Evolutionary conservation across 2,329 filamentous ascomycete genomes (phyloP).

Genomic region (Myriosclerotinia duriaeana): DNA sequence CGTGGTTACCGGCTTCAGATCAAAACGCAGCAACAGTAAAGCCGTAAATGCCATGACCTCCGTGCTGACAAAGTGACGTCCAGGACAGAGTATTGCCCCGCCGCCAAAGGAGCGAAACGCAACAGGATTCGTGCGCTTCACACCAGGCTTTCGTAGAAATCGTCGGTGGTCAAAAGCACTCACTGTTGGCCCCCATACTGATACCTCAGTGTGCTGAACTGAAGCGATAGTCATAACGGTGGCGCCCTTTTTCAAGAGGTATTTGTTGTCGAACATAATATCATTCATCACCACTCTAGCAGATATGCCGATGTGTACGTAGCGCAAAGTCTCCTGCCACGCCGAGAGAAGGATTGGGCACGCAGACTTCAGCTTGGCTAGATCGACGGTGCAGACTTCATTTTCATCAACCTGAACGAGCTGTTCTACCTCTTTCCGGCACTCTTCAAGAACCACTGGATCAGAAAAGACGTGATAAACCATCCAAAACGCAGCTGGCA

Average conservation of each 20-base stretch:
- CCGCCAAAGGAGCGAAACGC: slow-evolving; percentile 42
- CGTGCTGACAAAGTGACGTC: slow-evolving; percentile 38
- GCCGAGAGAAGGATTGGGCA: slow-evolving; percentile 43
- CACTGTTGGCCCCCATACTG: slow-evolving; percentile 47
- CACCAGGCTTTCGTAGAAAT: slow-evolving; percentile 39
- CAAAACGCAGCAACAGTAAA: slow-evolving; percentile 1
- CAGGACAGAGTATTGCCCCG: slow-evolving; percentile 42
- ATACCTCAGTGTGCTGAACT: slow-evolving; percentile 43
- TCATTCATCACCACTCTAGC: slow-evolving; percentile 46
- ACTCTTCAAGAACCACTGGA: slow-evolving; percentile 37
- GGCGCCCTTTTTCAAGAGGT: slow-evolving; percentile 46
- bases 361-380: background rate
- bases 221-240: slow-evolving; percentile 46
- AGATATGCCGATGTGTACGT: slow-evolving; percentile 42
- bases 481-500: slow-evolving; percentile 44
- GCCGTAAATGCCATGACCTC: slow-evolving; percentile 1
- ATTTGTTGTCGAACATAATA: slow-evolving; percentile 43
- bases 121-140: slow-evolving; percentile 24
- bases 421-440: slow-evolving; percentile 36
- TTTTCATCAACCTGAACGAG: slow-evolving; percentile 25
- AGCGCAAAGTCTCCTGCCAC: slow-evolving; percentile 47
- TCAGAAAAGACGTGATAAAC: slow-evolving; percentile 40
- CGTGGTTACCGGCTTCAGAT: background rate
- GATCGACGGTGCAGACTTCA: slow-evolving; percentile 27
- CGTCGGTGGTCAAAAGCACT: slow-evolving; percentile 44